Evolutionary conservation across 306 rosid species (phyloP).

Genomic region (Cucurbita maxima): DNA sequence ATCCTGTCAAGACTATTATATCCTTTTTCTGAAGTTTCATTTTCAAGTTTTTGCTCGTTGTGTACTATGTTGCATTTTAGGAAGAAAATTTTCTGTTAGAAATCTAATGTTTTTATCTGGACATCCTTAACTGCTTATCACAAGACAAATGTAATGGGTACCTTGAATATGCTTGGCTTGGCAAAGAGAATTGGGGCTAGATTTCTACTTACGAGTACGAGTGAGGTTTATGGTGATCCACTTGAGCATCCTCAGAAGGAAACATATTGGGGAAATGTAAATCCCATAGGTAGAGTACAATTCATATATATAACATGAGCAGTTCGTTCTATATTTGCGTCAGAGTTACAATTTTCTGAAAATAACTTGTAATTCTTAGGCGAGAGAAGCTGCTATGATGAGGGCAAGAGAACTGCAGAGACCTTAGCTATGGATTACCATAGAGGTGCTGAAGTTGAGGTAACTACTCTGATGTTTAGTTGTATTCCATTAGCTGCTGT

Average conservation of each 20-base stretch:
- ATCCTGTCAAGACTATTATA: conserved; percentile 94
- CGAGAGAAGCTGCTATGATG: conserved; percentile 95
- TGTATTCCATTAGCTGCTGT: background rate
- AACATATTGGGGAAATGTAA: conserved; percentile 96
- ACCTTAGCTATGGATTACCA: conserved; percentile 93
- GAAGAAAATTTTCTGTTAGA: background rate
- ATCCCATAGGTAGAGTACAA: conserved; percentile 61
- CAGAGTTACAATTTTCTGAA: background rate
- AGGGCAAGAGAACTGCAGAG: conserved; percentile 95
- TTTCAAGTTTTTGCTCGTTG: background rate
- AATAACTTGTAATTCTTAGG: conserved; percentile 23
- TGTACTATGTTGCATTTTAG: background rate
- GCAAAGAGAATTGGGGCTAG: conserved; percentile 94
- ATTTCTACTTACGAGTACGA: conserved; percentile 86
- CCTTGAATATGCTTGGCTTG: conserved; percentile 87
- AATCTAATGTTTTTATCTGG: background rate
- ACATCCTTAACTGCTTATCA: conserved; percentile 43
- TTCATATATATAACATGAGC: background rate
- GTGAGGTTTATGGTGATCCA: conserved; percentile 96
- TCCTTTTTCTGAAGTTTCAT: conserved; percentile 32
- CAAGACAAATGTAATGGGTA: conserved; percentile 99
- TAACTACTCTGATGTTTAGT: conserved; percentile 12
- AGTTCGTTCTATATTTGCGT: background rate
- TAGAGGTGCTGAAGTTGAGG: conserved; percentile 96
- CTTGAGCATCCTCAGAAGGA: conserved; percentile 97